phyloP scores from a whole-genome alignment of 225 moss, liverwort and hornwort species.

The Marchantia polymorpha region DNA sequence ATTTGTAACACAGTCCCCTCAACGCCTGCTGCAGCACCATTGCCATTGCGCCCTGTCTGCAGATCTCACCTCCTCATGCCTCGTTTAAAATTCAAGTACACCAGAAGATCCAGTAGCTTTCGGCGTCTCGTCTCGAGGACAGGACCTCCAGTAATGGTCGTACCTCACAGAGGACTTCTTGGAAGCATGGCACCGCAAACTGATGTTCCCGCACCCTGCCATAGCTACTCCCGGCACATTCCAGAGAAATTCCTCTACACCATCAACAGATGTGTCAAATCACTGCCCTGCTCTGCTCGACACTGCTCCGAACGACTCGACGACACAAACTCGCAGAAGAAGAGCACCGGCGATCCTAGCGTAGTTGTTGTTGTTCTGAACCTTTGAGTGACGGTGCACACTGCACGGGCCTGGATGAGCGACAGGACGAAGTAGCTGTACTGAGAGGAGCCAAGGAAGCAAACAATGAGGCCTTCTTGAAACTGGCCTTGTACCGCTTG shows the following conservation, averaged over 20 bases:
- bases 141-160: slow-evolving; percentile 14
- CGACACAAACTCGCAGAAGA: not conserved
- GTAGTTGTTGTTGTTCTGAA: not conserved
- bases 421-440: not conserved
- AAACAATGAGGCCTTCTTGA: not conserved
- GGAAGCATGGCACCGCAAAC: not conserved
- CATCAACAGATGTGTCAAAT: not conserved
- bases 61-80: slow-evolving; percentile 8
- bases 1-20: slow-evolving; percentile 27
- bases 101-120: not conserved
- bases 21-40: slow-evolving; percentile 30
- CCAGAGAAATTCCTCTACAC: not conserved
- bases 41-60: slow-evolving; percentile 11
- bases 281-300: not conserved
- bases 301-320: not conserved
- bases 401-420: not conserved
- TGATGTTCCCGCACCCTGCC: slow-evolving; percentile 1
- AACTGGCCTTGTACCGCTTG: not conserved
- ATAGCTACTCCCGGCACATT: slow-evolving; percentile 6
- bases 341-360: not conserved
- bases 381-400: slow-evolving; percentile 8
- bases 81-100: not conserved
- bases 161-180: slow-evolving; percentile 5
- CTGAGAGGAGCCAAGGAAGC: not conserved
- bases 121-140: not conserved